Evolutionary conservation across 768 basidiomycete genomes (phyloP).

Genomic region (Boletus huronensis): DNA sequence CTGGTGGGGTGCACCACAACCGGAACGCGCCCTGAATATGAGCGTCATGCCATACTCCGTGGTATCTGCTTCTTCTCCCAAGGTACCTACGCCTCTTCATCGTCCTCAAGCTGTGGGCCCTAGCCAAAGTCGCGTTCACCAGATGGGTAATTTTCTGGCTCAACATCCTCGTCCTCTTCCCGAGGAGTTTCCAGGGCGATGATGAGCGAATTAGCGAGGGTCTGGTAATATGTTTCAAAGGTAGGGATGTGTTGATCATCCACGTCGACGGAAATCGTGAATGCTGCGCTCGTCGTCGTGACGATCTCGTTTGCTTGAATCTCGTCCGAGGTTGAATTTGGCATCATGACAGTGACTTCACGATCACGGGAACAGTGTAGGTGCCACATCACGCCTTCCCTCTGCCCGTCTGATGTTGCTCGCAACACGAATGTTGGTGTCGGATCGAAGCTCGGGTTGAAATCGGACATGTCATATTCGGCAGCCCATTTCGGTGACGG

Average conservation of each 20-base stretch:
- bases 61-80: conserved; percentile 2
- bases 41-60: neutral
- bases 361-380: no score
- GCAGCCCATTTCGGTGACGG: conserved; percentile 7
- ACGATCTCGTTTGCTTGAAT: neutral
- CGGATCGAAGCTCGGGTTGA: no score
- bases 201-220: conserved; percentile 4
- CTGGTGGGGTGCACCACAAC: neutral
- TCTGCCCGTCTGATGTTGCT: neutral
- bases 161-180: neutral
- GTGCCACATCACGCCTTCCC: no score
- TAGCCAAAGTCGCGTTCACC: neutral
- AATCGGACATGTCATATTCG: neutral
- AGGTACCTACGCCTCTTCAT: conserved; percentile 21
- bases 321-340: conserved; percentile 2
- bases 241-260: neutral
- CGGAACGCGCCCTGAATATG: neutral
- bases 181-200: neutral
- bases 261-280: conserved; percentile 7
- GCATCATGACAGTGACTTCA: conserved; percentile 3
- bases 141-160: conserved; percentile 9
- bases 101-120: conserved; percentile 6
- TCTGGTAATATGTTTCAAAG: conserved; percentile 16
- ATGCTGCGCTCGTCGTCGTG: conserved; percentile 5
- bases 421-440: neutral